phyloP scores from a whole-genome alignment of 345 rosid species.

The Raphanus raphanistrum region DNA sequence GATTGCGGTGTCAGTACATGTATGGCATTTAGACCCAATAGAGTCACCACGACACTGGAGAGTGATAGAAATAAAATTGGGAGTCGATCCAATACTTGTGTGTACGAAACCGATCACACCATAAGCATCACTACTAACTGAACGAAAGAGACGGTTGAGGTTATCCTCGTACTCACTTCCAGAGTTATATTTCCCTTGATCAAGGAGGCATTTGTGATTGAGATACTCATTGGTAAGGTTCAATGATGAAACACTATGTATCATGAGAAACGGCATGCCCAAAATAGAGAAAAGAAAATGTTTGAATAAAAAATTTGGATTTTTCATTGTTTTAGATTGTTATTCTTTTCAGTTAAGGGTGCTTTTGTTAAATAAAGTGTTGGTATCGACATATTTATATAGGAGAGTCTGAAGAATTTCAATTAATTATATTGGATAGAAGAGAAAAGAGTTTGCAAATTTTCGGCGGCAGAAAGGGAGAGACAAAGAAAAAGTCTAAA shows the following conservation, averaged over 20 bases:
- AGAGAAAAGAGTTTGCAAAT: not conserved
- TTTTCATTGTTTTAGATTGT: not conserved
- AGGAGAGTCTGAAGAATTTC: not conserved
- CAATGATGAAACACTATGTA: not conserved
- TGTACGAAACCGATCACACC: not conserved
- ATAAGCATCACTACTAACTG: too few species aligned
- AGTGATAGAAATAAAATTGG: not conserved
- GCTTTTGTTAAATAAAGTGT: not conserved
- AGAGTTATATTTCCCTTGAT: not conserved
- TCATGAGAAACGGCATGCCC: not conserved
- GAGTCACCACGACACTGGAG: not conserved
- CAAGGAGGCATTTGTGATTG: not conserved
- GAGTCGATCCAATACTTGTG: not conserved
- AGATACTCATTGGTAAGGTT: not conserved
- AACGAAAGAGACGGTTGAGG: not conserved
- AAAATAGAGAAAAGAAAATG: not conserved
- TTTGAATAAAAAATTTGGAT: not conserved
- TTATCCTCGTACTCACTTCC: not conserved
- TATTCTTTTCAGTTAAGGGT: not conserved
- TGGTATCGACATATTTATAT: not conserved
- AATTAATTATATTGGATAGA: not conserved
- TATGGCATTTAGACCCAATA: not conserved
- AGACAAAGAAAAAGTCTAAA: not conserved
- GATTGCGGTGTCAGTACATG: not conserved
- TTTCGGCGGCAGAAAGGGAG: not conserved